Evolutionary conservation across 2,329 filamentous ascomycete species (phyloP), one percentile per base, ranked within the genome.

Genomic region (Apiospora sp.): DNA sequence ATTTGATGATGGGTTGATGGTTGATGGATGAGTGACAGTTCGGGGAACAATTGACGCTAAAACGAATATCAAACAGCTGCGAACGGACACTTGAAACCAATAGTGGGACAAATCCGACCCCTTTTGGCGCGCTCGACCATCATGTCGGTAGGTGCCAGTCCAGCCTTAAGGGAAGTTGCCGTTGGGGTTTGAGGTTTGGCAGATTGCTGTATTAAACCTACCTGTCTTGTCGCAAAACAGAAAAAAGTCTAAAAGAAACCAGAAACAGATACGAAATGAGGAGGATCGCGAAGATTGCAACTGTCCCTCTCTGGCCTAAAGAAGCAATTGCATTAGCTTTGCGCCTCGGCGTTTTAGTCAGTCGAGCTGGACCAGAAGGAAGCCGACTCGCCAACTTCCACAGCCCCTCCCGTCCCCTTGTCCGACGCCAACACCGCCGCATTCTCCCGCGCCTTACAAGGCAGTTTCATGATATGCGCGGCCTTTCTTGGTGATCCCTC

Each of bases 81-180:
- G 72, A 72, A 76, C 74, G 46, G 72, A 71, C 68, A 41, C 22
- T 41, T 75, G 73, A 77, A 78, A 78, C 75, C 70, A 76, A 77
- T 75, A 74, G 73, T 72, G 68, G 34, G 34, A 37, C 14, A 27
- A 44, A 37, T 16, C 27, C 43, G 30, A 19, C 27, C 6, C 27
- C 54, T 19, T 61, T 61, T 19, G 12, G 68, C 24, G 5, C 30
- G 30, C 58, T 41, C 58, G n/a, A 64, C 58, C 34, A 64, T 6
- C 58, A 41, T 13, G 34, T 64, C 58, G 58, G 58, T 64, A 64
- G 34, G 19, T 3, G 58, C 34, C 7, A 37, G 58, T n/a, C 30
- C 58, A 37, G 54, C 14, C 51, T 7, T 3, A 0, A 37, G 22
- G 54, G 37, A 61, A 61, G 54, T 58, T 58, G 51, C 51, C 51